Percentiles rank a stretch among this genome's conserved stretches.
These are phyloP conservation scores for Dothiorella sarmentorum DNA, from an alignment of 2,329 filamentous ascomycete genomes.

Conservation along the genomic window DNA sequence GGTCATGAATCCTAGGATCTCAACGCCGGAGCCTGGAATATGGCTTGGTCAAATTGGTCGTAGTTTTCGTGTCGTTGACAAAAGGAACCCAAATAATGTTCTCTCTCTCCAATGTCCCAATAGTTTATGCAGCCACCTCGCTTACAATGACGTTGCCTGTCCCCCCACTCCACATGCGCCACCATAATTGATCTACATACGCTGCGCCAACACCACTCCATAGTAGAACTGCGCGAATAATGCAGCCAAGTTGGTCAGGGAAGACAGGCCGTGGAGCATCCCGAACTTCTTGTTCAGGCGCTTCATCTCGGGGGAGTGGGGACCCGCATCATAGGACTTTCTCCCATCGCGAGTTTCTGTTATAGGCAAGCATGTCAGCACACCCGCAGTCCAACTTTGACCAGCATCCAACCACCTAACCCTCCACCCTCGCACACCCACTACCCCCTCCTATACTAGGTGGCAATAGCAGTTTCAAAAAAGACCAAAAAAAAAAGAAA, in stretches of 20 bases:
- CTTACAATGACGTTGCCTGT: too few species aligned
- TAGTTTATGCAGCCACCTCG: too few species aligned
- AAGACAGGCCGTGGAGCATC: slow-evolving; percentile 75
- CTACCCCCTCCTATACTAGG: slow-evolving; percentile 48
- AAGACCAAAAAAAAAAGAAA: background rate
- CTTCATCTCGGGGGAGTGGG: slow-evolving; percentile 82
- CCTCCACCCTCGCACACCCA: slow-evolving; percentile 25
- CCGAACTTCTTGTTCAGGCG: slow-evolving; percentile 56
- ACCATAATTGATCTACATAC: slow-evolving; percentile 39
- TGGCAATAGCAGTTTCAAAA: background rate
- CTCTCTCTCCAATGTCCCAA: background rate
- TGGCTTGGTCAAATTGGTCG: too few species aligned
- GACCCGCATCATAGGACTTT: slow-evolving; percentile 73
- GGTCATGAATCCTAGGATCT: too few species aligned
- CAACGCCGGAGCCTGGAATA: too few species aligned
- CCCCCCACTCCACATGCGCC: too few species aligned
- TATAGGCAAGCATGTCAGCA: background rate
- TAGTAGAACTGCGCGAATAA: slow-evolving; percentile 71
- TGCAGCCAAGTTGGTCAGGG: slow-evolving; percentile 70
- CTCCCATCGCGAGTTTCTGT: slow-evolving; percentile 77
- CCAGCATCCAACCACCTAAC: too few species aligned
- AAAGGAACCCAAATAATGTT: background rate
- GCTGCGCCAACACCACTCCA: slow-evolving; percentile 68
- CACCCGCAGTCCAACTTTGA: background rate
- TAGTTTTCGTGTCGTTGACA: background rate